Conservation (phyloP, 2,329 filamentous ascomycete genomes). For the Xylaria sp. region DNA sequence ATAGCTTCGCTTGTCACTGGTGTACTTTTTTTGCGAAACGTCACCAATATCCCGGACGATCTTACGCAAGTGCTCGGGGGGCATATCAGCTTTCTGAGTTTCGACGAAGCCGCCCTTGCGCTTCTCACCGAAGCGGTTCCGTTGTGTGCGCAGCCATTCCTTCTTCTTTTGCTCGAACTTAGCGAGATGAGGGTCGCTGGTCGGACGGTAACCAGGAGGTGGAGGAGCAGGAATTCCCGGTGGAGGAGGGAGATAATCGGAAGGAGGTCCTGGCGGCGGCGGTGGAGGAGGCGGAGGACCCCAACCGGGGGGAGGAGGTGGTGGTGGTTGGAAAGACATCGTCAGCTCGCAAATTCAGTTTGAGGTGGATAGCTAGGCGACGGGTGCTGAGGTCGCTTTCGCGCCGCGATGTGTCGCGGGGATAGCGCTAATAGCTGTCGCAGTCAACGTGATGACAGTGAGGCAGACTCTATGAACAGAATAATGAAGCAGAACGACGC, state of each 20-base stretch:
- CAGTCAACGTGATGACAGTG: constrained; percentile 26
- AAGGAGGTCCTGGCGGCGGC: constrained; percentile 62
- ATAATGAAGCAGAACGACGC: constrained; percentile 13
- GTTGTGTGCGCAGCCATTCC: constrained; percentile 92
- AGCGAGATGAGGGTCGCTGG: constrained; percentile 80
- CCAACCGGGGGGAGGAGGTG: constrained; percentile 65
- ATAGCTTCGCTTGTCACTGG: constrained; percentile 97
- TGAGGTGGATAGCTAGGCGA: constrained; percentile 33
- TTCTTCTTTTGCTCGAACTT: constrained; percentile 99
- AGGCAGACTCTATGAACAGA: background rate
- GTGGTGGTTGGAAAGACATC: constrained; percentile 60
- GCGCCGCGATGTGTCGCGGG: constrained; percentile 43
- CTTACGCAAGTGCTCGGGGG: constrained; percentile 96
- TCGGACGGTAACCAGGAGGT: constrained; percentile 83
- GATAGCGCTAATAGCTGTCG: constrained; percentile 29
- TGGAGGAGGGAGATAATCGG: constrained; percentile 62
- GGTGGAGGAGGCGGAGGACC: constrained; percentile 56
- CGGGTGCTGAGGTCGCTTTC: constrained; percentile 39
- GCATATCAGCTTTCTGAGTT: constrained; percentile 98
- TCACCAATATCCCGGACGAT: constrained; percentile 98
- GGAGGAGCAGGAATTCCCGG: constrained; percentile 70
- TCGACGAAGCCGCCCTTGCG: constrained; percentile 95
- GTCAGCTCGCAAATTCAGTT: constrained; percentile 29
- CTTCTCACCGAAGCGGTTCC: constrained; percentile 95
- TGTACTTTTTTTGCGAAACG: constrained; percentile 99